A percentile compares a stretch with the other conserved stretches of the same genome.
Conservation (phyloP, 2,329 filamentous ascomycete species). For the Purpureocillium takamizusanense region DNA sequence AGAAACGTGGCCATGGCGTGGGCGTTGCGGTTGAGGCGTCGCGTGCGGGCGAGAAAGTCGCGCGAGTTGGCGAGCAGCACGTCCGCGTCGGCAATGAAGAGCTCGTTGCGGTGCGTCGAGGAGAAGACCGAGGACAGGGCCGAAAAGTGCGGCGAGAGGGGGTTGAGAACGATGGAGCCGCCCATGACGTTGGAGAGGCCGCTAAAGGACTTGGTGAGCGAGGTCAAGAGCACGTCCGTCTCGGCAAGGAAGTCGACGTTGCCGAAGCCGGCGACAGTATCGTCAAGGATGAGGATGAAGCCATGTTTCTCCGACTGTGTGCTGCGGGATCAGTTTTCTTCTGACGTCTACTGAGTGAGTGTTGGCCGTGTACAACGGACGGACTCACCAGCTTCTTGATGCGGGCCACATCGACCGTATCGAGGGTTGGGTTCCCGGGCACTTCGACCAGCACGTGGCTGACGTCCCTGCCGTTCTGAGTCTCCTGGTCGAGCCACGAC, state of each 20-base stretch:
- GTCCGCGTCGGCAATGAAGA: constrained; percentile 36
- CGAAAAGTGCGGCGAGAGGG: constrained; percentile 29
- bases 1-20: constrained; percentile 30
- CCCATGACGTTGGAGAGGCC: constrained; percentile 47
- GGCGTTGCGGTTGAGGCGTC: constrained; percentile 33
- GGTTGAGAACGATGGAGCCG: constrained; percentile 41
- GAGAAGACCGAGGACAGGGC: constrained; percentile 21
- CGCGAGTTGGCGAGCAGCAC: constrained; percentile 35
- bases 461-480: constrained; percentile 26
- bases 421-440: constrained; percentile 26
- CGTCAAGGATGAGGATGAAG: constrained; percentile 38
- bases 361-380: too few relatives aligned
- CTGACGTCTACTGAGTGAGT: too few relatives aligned
- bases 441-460: constrained; percentile 40
- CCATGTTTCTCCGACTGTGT: constrained; percentile 32
- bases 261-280: constrained; percentile 36
- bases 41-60: constrained; percentile 30
- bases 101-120: constrained; percentile 30
- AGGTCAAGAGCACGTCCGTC: constrained; percentile 41
- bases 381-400: constrained; percentile 28
- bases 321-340: too few relatives aligned
- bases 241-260: constrained; percentile 40
- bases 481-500: constrained; percentile 30
- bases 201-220: constrained; percentile 50
- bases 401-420: constrained; percentile 22